phyloP scores from a whole-genome alignment of 768 basidiomycete species.

The Pseudohyphozyma bogoriensis region DNA sequence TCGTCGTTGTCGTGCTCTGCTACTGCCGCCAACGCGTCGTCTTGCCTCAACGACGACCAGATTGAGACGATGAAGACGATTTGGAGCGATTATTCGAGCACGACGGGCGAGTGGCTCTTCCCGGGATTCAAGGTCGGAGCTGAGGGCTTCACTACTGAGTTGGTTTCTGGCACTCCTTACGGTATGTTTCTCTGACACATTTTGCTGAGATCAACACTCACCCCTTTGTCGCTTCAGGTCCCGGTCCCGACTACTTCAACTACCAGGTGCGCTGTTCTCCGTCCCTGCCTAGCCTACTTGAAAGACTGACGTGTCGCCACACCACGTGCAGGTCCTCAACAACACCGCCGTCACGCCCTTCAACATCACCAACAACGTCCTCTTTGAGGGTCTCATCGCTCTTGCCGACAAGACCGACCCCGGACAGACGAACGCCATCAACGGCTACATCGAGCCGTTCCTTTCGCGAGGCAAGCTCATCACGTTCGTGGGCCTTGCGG shows the following conservation, averaged over 20 bases:
- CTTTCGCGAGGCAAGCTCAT: conserved; percentile 20
- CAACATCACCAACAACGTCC: background rate
- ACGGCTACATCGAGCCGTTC: conserved; percentile 16
- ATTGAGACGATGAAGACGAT: conserved; percentile 10
- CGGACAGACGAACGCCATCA: conserved; percentile 14
- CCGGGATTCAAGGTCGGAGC: conserved; percentile 4
- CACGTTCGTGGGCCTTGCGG: conserved; percentile 15
- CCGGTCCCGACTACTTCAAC: background rate
- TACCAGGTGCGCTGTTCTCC: too few species aligned
- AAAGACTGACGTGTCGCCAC: too few species aligned
- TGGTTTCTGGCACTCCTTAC: too few species aligned
- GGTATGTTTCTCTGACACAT: too few species aligned
- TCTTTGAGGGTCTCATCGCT: conserved; percentile 10
- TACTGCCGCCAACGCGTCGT: background rate
- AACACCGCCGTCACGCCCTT: background rate
- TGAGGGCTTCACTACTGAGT: too few species aligned
- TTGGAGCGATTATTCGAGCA: background rate
- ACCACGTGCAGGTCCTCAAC: too few species aligned
- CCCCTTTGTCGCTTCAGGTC: background rate
- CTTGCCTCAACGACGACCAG: conserved; percentile 8
- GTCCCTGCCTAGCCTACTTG: too few species aligned
- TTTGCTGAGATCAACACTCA: too few species aligned
- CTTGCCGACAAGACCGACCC: conserved; percentile 19
- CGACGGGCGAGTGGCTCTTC: conserved; percentile 18
- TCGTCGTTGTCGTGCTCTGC: conserved; percentile 1